Conservation (phyloP, 495 filamentous ascomycete species). For the Talaromyces liani region DNA sequence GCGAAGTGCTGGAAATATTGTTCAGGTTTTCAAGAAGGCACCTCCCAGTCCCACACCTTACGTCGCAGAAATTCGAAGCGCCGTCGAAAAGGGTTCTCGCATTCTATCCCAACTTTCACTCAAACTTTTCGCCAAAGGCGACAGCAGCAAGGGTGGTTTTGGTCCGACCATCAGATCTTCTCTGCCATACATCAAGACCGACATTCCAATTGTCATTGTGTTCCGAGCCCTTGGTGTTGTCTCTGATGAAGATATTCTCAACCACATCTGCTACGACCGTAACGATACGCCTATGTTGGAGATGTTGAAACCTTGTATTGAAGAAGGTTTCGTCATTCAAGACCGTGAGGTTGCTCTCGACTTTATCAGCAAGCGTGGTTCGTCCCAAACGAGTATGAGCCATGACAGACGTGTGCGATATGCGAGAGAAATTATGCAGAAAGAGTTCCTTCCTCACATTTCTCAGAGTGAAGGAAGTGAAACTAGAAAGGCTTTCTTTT, state of each 20-base stretch:
- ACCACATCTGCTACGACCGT: constrained; percentile 92
- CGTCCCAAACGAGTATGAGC: constrained; percentile 59
- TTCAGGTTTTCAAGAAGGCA: constrained; percentile 97
- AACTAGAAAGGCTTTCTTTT: constrained; percentile 94
- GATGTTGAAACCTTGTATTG: constrained; percentile 91
- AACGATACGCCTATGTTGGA: constrained; percentile 96
- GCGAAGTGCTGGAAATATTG: constrained; percentile 93
- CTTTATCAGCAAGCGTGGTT: constrained; percentile 88
- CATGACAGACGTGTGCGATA: constrained; percentile 84
- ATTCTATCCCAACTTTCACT: constrained; percentile 85
- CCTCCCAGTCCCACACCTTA: constrained; percentile 80
- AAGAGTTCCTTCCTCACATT: constrained; percentile 93
- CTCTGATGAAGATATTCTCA: constrained; percentile 95
- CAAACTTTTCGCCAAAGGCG: constrained; percentile 79
- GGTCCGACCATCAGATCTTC: constrained; percentile 84
- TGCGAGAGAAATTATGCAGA: constrained; percentile 89
- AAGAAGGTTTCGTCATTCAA: constrained; percentile 93
- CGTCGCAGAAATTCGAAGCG: constrained; percentile 91
- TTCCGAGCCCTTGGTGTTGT: constrained; percentile 95
- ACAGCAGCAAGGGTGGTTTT: constrained; percentile 66
- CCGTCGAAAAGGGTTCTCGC: constrained; percentile 90
- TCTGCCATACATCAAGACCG: constrained; percentile 85
- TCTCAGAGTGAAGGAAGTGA: constrained; percentile 95
- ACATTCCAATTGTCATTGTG: constrained; percentile 88
- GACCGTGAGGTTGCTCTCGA: constrained; percentile 93